These are phyloP conservation scores for Chlorophyllum brunneum DNA, from an alignment of 768 basidiomycete species.

Conservation along the genomic window DNA sequence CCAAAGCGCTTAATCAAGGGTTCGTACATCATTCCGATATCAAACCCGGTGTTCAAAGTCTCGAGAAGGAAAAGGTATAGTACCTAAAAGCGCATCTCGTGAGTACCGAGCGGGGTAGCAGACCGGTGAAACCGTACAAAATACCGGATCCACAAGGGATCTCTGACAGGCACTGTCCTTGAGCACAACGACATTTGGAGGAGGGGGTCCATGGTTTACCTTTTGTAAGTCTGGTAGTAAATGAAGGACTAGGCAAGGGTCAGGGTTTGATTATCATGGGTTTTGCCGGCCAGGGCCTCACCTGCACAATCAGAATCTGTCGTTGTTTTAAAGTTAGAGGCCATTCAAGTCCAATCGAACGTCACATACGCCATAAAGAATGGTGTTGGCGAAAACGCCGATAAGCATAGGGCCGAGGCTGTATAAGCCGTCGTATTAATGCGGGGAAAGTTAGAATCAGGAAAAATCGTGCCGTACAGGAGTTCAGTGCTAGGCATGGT, in stretches of 20 bases:
- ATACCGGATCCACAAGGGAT: slow-evolving; percentile 37
- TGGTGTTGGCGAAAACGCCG: slow-evolving; percentile 38
- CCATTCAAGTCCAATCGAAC: not conserved
- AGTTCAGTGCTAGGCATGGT: slow-evolving; percentile 6
- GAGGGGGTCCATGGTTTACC: slow-evolving; percentile 20
- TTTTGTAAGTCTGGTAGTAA: slow-evolving; percentile 37
- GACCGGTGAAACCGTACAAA: not conserved
- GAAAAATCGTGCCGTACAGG: not conserved
- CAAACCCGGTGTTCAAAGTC: slow-evolving; percentile 38
- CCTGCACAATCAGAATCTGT: slow-evolving; percentile 36
- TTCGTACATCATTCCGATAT: slow-evolving; percentile 43
- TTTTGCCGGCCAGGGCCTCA: too few relatives aligned
- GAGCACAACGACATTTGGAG: not conserved
- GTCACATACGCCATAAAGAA: slow-evolving; percentile 39
- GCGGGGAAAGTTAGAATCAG: not conserved
- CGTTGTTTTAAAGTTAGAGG: not conserved
- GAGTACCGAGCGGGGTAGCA: not conserved
- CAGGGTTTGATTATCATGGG: too few relatives aligned
- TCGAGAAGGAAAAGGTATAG: slow-evolving; percentile 40
- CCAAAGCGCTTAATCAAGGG: slow-evolving; percentile 38
- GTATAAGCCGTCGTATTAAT: not conserved
- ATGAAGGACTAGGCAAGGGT: slow-evolving; percentile 24
- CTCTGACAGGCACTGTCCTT: slow-evolving; percentile 21
- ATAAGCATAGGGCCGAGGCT: slow-evolving; percentile 45
- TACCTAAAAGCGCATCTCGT: slow-evolving; percentile 24